phyloP scores from a whole-genome alignment of 148 eudicot genomes.

The Beta vulgaris region DNA sequence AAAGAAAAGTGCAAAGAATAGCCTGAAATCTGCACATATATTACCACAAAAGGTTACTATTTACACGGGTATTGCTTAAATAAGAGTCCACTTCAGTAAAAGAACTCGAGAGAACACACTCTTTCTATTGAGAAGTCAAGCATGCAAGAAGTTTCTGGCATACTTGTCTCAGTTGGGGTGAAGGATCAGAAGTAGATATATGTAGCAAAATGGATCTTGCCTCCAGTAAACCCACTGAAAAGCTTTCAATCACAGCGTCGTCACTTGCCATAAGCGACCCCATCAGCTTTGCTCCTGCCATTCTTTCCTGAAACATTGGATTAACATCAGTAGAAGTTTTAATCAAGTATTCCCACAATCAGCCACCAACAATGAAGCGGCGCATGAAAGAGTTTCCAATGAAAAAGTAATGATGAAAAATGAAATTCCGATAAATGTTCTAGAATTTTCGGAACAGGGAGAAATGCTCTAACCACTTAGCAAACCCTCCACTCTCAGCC shows the following conservation, averaged over 20 bases:
- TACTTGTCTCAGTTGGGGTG: constrained; percentile 45
- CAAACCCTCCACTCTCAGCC: no score
- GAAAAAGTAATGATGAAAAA: not conserved
- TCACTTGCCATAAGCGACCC: constrained; percentile 69
- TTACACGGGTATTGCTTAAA: constrained; percentile 1
- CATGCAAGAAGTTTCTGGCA: constrained; percentile 53
- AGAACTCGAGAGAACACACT: not conserved
- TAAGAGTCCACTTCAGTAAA: not conserved
- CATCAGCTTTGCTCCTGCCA: constrained; percentile 63
- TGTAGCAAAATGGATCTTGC: constrained; percentile 42
- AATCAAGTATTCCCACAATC: not conserved
- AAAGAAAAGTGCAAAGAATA: not conserved
- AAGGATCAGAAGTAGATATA: constrained; percentile 42
- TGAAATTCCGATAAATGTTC: not conserved
- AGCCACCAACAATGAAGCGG: not conserved
- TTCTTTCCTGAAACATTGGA: constrained; percentile 47
- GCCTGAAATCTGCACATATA: not conserved
- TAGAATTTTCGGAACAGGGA: not conserved
- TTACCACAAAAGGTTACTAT: not conserved
- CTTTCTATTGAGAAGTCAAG: constrained; percentile 36
- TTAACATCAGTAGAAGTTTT: constrained; percentile 6
- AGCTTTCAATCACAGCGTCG: constrained; percentile 43
- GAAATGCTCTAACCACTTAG: no score
- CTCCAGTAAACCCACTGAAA: constrained; percentile 45
- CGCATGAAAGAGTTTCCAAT: not conserved